phyloP scores from a whole-genome alignment of 1,284 basidiomycete species.

The Pterulicium gracile region DNA sequence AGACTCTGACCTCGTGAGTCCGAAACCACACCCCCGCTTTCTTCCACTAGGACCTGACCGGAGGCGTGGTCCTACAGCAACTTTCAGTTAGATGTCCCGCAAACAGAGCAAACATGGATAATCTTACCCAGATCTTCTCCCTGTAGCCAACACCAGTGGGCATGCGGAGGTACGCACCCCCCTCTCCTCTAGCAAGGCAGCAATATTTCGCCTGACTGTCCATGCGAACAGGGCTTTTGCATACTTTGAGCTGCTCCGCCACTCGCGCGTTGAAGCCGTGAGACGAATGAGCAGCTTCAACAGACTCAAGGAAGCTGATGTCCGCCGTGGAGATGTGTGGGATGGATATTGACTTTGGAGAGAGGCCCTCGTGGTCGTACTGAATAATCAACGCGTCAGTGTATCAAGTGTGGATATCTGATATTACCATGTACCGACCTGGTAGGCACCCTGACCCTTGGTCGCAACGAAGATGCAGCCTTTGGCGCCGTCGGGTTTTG shows the following conservation, averaged over 20 bases:
- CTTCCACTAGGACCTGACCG: conserved; percentile 77
- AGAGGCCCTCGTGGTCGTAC: conserved; percentile 31
- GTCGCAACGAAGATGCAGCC: conserved; percentile 83
- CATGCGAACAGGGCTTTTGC: conserved; percentile 71
- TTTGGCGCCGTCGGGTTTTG: conserved; percentile 46
- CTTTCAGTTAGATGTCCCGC: conserved; percentile 10
- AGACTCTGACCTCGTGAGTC: conserved; percentile 76
- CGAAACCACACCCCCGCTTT: conserved; percentile 82
- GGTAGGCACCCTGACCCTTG: conserved; percentile 72
- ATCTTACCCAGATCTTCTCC: conserved; percentile 83
- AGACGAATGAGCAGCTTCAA: conserved; percentile 88
- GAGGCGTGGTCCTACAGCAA: conserved; percentile 76
- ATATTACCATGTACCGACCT: conserved; percentile 30
- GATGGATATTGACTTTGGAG: conserved; percentile 36
- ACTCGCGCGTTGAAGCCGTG: conserved; percentile 77
- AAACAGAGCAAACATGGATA: conserved; percentile 3
- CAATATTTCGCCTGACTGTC: conserved; percentile 98
- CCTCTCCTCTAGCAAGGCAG: conserved; percentile 80
- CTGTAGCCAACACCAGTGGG: conserved; percentile 75
- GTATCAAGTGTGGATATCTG: conserved; percentile 1
- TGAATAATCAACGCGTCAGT: conserved; percentile 13
- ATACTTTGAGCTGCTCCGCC: conserved; percentile 60
- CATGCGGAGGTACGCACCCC: conserved; percentile 84
- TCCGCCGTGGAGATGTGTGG: conserved; percentile 32
- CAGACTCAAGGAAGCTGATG: conserved; percentile 82